Conservation (phyloP, 75 land plant species). For the Adiantum capillusveneris region DNA sequence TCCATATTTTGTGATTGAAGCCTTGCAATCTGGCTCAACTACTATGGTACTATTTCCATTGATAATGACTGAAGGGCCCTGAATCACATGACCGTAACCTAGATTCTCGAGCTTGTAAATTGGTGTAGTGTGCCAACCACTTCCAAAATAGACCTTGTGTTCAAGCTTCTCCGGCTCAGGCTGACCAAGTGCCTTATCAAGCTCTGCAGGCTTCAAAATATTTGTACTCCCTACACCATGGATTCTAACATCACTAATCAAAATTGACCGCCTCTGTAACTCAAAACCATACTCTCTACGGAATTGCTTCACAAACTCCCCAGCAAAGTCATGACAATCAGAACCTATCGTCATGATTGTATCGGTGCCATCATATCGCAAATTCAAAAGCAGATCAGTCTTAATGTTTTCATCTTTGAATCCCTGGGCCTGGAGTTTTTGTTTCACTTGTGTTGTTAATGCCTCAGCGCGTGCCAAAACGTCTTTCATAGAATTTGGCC, state of each 20-base stretch:
- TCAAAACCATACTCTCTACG: constrained; percentile 93
- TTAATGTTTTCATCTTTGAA: constrained; percentile 53
- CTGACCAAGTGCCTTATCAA: constrained; percentile 22
- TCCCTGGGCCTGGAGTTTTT: constrained; percentile 59
- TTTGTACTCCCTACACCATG: constrained; percentile 80
- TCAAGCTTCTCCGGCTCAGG: constrained; percentile 45
- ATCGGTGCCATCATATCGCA: constrained; percentile 95
- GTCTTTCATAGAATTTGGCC: constrained; percentile 50
- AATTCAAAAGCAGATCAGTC: constrained; percentile 67
- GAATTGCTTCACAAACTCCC: constrained; percentile 67
- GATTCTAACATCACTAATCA: constrained; percentile 90
- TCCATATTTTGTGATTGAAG: constrained; percentile 78
- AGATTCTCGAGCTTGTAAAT: constrained; percentile 73
- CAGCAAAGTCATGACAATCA: constrained; percentile 49
- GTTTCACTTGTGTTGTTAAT: constrained; percentile 46
- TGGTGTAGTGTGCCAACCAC: constrained; percentile 84
- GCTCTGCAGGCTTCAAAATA: constrained; percentile 56
- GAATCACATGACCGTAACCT: constrained; percentile 59
- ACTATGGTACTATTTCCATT: constrained; percentile 97
- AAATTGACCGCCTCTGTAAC: constrained; percentile 61
- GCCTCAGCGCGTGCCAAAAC: constrained; percentile 44
- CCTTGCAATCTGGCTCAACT: constrained; percentile 82
- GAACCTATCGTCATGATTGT: constrained; percentile 73
- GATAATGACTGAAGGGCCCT: constrained; percentile 90
- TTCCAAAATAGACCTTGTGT: constrained; percentile 67